Conservation (phyloP, 2,329 filamentous ascomycete genomes). For the Tolypocladium nubicola region DNA sequence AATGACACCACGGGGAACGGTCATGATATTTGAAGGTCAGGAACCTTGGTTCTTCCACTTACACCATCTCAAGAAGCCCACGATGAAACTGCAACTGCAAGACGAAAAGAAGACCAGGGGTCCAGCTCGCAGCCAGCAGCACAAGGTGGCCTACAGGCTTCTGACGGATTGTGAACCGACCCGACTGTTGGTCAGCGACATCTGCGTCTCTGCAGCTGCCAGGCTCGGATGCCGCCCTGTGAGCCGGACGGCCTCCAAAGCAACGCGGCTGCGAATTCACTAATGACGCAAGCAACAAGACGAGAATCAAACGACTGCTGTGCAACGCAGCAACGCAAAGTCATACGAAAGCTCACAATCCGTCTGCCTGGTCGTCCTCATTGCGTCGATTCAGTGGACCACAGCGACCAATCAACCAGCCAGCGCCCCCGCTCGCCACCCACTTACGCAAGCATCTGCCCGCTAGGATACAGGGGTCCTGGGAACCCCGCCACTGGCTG, state of each 20-base stretch:
- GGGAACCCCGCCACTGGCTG: neutral
- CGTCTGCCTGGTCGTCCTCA: neutral
- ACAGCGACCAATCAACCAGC: neutral
- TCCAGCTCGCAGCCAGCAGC: constrained; percentile 44
- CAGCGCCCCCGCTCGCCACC: neutral
- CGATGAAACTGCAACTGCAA: constrained; percentile 30
- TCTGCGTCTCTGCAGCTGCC: no score
- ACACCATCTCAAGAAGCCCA: constrained; percentile 10
- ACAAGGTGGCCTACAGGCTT: constrained; percentile 9
- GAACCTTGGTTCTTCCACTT: neutral
- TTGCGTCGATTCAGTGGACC: neutral
- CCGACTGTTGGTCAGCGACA: neutral
- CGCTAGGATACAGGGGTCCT: neutral
- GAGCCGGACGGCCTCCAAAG: no score
- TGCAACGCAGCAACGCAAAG: neutral
- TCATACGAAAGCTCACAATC: neutral
- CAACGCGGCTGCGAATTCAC: no score
- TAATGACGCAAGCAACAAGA: neutral
- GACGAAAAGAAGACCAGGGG: constrained; percentile 40
- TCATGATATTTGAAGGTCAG: no score
- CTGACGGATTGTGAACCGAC: neutral
- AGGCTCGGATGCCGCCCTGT: no score
- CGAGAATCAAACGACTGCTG: neutral
- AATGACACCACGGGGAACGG: no score
- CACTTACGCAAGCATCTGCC: neutral